Evolutionary conservation across 2,329 filamentous ascomycete species (phyloP), one percentile per base, ranked within the genome.

Genomic region (Lachnellula arida): DNA sequence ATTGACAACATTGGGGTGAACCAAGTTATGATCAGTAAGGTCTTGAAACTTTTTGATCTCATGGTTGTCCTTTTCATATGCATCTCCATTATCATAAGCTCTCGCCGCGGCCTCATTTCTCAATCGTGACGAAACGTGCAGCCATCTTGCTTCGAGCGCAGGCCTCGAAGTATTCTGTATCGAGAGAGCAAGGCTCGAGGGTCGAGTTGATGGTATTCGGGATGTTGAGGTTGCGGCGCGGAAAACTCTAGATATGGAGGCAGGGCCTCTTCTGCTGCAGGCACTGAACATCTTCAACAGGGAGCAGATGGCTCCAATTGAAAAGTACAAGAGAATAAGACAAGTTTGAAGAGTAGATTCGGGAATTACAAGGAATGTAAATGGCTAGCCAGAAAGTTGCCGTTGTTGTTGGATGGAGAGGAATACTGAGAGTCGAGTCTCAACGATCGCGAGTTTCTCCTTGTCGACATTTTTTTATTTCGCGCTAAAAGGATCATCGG

Each of bases 41-140:
- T 71, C 66, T 9, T 70, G 60, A 46, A 71, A 71, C 50, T 64
- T 68, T 8, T 64, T 68, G 46, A 67, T 57, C 49, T 52, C 44
- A 40, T 40, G 32, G 25, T 9, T 40, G 49, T 47, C 48, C 46
- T 49, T 46, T 17, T 47, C 34, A 2, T 54, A 51, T 37, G 51
- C 37, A 32, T 44, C 15, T 5, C 37, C 37, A 47, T 46, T 44
- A 23, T 59, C 46, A 11, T 34, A 49, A 14, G 23, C 51, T 19
- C 40, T 49, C 5, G 55, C 58, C 34, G 48, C 58, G 17, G 56
- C 58, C 39, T 60, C 43, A 46, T 54, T 56, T 42, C 49, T 63
- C 47, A 65, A 60, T 49, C 40, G 49, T 25, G 66, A 60, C 11
- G 66, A 65, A 8, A 64, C 53, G 48, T 68, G 66, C 14, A 70